phyloP scores from a whole-genome alignment of 192 early-diverging fungal species.

The Backusella tuberculispora region DNA sequence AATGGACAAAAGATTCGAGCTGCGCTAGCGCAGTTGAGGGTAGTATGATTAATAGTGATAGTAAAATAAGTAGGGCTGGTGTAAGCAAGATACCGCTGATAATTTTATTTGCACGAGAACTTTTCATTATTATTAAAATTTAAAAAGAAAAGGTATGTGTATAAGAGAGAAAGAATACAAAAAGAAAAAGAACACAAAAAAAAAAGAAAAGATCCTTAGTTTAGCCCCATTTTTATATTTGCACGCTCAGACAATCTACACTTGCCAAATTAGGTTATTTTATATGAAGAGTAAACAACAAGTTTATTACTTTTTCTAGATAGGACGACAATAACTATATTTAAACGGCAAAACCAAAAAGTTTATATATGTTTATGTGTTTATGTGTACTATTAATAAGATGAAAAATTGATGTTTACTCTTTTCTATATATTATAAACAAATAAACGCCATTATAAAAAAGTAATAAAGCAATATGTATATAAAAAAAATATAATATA shows the following conservation, averaged over 20 bases:
- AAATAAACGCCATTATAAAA: no score
- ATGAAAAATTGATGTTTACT: background rate
- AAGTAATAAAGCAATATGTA: no score
- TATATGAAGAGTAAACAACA: slow-evolving; percentile 12
- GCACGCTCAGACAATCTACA: slow-evolving; percentile 9
- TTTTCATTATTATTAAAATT: background rate
- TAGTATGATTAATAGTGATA: slow-evolving; percentile 3
- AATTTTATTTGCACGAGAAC: background rate
- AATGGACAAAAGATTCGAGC: background rate
- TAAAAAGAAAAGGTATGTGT: background rate
- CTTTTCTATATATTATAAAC: no score
- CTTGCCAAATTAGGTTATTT: slow-evolving; percentile 9
- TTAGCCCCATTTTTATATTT: slow-evolving; percentile 21
- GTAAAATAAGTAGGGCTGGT: background rate
- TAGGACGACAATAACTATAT: background rate
- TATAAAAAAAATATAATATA: background rate
- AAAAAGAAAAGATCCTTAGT: slow-evolving; percentile 4
- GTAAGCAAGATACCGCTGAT: slow-evolving; percentile 4
- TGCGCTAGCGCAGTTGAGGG: background rate
- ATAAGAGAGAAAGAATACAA: background rate
- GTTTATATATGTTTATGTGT: background rate
- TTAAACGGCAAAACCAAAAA: slow-evolving; percentile 4
- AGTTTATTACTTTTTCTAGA: slow-evolving; percentile 8
- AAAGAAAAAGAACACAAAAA: slow-evolving; percentile 9
- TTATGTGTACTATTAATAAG: background rate